These are phyloP conservation scores for Gardenia jasminoides DNA, from an alignment of 257 asterid species.

Conservation along the genomic window DNA sequence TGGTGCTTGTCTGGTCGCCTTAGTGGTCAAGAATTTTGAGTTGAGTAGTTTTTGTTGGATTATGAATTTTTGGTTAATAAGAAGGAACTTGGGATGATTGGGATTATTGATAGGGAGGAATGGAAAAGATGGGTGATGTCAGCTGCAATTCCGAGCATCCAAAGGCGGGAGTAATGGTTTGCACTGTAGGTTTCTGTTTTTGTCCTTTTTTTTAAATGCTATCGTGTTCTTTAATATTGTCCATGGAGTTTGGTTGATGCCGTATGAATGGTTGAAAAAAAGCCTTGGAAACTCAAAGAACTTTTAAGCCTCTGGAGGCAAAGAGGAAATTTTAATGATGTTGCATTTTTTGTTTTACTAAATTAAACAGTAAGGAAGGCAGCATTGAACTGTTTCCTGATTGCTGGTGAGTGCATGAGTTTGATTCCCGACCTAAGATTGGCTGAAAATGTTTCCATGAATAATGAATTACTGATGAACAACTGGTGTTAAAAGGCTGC, in stretches of 20 bases:
- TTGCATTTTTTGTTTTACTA: neutral
- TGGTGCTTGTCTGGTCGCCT: neutral
- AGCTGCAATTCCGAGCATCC: constrained; percentile 40
- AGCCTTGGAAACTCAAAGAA: neutral
- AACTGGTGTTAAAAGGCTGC: neutral
- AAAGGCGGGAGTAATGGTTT: constrained; percentile 37
- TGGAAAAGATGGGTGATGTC: constrained; percentile 61
- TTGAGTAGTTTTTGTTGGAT: constrained; percentile 23
- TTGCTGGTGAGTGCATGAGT: neutral
- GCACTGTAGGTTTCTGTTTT: constrained; percentile 41
- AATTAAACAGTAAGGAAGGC: neutral
- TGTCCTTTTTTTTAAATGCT: constrained; percentile 14
- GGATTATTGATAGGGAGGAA: constrained; percentile 56
- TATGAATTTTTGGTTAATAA: constrained; percentile 42
- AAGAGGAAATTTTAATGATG: neutral
- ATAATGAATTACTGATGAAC: neutral
- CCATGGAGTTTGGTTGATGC: neutral
- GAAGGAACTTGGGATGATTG: constrained; percentile 47
- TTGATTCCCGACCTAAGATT: neutral
- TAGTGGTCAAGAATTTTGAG: constrained; percentile 20
- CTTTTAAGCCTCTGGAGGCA: neutral
- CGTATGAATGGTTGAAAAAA: neutral
- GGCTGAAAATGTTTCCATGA: neutral
- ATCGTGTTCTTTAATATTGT: neutral
- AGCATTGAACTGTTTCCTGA: neutral